These are phyloP conservation scores for Zygoascus tannicola DNA, from an alignment of 805 yeast species.

Conservation along the genomic window DNA sequence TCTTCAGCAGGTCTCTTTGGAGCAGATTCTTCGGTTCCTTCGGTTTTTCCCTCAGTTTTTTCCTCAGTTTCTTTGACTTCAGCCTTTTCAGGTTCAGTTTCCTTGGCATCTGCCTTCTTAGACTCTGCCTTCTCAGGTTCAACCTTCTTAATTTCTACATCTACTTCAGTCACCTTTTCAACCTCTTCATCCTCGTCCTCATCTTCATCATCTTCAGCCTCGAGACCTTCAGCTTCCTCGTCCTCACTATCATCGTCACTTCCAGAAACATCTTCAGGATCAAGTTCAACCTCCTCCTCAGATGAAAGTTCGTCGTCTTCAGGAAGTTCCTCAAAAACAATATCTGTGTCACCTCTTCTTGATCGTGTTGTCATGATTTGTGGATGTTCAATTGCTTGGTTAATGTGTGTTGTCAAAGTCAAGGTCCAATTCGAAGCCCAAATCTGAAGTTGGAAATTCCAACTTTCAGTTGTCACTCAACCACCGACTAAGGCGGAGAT, in stretches of 20 bases:
- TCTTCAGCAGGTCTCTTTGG: neutral
- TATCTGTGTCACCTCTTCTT: constrained; percentile 14
- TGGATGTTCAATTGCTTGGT: too few relatives aligned
- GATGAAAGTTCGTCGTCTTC: constrained; percentile 13
- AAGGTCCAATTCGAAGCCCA: too few relatives aligned
- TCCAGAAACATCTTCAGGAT: constrained; percentile 8
- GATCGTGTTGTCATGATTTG: constrained; percentile 2
- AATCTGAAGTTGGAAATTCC: too few relatives aligned
- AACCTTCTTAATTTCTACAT: neutral
- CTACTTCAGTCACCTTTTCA: constrained; percentile 7
- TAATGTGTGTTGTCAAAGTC: too few relatives aligned
- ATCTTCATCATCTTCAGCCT: constrained; percentile 10
- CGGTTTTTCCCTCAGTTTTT: neutral
- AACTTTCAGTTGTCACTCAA: too few relatives aligned
- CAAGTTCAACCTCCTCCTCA: constrained; percentile 11
- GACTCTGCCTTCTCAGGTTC: constrained; percentile 8
- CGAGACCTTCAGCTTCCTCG: constrained; percentile 12
- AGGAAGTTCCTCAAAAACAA: constrained; percentile 14
- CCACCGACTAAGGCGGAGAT: too few relatives aligned
- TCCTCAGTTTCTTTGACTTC: constrained; percentile 2
- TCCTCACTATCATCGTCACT: constrained; percentile 11
- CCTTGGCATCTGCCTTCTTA: constrained; percentile 3
- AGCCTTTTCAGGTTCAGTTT: constrained; percentile 2
- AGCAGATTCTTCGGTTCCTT: neutral
- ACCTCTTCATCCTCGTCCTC: constrained; percentile 11